phyloP scores from a whole-genome alignment of 2,329 filamentous ascomycete species.

The Lachnellula occidentalis region DNA sequence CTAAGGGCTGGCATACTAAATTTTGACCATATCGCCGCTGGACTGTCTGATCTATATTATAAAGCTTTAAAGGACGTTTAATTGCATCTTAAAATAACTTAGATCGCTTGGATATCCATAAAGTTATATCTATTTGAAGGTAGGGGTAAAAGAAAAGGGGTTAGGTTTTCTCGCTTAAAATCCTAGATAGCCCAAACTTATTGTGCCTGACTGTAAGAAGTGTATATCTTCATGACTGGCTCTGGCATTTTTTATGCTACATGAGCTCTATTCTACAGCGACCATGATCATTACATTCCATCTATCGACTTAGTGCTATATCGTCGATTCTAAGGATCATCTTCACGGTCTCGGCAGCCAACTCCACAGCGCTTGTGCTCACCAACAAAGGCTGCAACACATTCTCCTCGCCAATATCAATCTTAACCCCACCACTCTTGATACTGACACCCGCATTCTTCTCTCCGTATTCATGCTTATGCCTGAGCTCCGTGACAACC shows the following conservation, averaged over 20 bases:
- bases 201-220: no score
- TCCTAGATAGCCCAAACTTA: no score
- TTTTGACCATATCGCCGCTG: no score
- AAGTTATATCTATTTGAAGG: no score
- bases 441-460: conserved; percentile 96
- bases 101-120: no score
- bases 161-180: no score
- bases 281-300: neutral
- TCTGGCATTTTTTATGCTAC: conserved; percentile 16
- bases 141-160: no score
- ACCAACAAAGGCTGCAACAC: conserved; percentile 94
- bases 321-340: conserved; percentile 37
- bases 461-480: conserved; percentile 92
- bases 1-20: no score
- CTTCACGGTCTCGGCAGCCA: conserved; percentile 87
- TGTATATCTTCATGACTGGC: neutral
- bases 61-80: no score
- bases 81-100: no score
- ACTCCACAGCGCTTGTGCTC: conserved; percentile 93
- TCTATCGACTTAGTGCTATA: conserved; percentile 28
- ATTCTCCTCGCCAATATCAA: conserved; percentile 94
- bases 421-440: conserved; percentile 94
- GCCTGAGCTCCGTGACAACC: conserved; percentile 91
- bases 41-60: no score
- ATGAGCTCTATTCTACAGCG: conserved; percentile 4